Percentiles rank a stretch among this genome's conserved stretches.
phyloP scores from a whole-genome alignment of 2,329 filamentous ascomycete genomes.

The Fusarium vanettenii region DNA sequence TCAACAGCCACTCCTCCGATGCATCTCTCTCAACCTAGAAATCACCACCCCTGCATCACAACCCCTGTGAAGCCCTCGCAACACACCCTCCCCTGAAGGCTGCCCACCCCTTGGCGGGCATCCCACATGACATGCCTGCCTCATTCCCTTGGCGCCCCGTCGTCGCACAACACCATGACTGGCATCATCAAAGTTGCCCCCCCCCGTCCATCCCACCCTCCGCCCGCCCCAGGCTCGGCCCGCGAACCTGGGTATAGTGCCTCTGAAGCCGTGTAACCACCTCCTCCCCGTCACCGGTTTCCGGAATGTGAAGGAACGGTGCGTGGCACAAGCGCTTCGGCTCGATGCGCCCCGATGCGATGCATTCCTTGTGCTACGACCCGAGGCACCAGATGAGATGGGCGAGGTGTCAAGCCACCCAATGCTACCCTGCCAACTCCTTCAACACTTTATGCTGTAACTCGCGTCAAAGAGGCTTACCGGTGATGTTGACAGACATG shows the following conservation, averaged over 20 bases:
- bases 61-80: constrained; percentile 16
- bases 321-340: constrained; percentile 28
- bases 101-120: constrained; percentile 17
- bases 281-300: constrained; percentile 24
- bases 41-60: constrained; percentile 14
- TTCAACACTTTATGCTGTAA: constrained; percentile 3
- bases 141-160: not conserved
- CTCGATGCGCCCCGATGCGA: not conserved
- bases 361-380: not conserved
- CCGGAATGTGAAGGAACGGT: constrained; percentile 10
- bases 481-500: constrained; percentile 15
- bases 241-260: constrained; percentile 20
- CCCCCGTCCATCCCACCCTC: constrained; percentile 14
- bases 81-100: not conserved
- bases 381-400: constrained; percentile 13
- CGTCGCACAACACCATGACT: constrained; percentile 17
- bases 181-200: not conserved
- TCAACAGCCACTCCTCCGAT: constrained; percentile 17
- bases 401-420: constrained; percentile 19
- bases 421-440: constrained; percentile 22
- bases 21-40: constrained; percentile 32
- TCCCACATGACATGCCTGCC: constrained; percentile 30
- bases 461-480: constrained; percentile 19
- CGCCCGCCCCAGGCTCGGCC: constrained; percentile 26
- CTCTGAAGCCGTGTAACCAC: not conserved